Percentiles rank a stretch among this genome's conserved stretches.
phyloP scores from a whole-genome alignment of 805 yeast species.

The Ogataea saltuana region DNA sequence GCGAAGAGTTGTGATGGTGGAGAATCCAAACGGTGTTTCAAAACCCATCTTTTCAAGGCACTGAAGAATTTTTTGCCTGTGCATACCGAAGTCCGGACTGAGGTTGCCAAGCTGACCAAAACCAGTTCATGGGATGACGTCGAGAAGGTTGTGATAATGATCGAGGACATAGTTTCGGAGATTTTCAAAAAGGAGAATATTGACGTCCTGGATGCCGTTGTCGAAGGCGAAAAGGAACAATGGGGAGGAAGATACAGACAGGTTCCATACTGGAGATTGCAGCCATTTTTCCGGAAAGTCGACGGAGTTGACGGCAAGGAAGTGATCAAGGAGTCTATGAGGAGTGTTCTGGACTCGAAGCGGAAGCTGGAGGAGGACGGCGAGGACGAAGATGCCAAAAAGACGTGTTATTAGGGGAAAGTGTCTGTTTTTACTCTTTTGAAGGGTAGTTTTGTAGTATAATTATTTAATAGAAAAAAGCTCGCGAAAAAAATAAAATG shows the following conservation, averaged over 20 bases:
- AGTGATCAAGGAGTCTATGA: conserved; percentile 28
- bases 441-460: neutral
- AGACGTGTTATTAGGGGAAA: conserved; percentile 1
- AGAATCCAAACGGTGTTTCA: conserved; percentile 83
- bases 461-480: neutral
- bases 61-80: conserved; percentile 75
- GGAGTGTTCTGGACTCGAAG: conserved; percentile 20
- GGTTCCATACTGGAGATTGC: conserved; percentile 95
- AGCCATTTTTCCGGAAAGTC: conserved; percentile 90
- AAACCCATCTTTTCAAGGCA: conserved; percentile 87
- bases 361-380: conserved; percentile 1
- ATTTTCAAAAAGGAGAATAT: conserved; percentile 55
- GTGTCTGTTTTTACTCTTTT: no score
- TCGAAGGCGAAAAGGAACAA: conserved; percentile 50
- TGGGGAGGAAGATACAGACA: conserved; percentile 84
- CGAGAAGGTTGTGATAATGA: conserved; percentile 53
- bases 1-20: conserved; percentile 59
- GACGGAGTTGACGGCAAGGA: conserved; percentile 67
- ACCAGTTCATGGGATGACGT: conserved; percentile 46
- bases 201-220: conserved; percentile 55
- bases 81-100: conserved; percentile 76
- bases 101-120: conserved; percentile 55
- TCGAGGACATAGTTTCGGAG: conserved; percentile 64
- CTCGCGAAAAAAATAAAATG: neutral
- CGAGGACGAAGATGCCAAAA: neutral